Evolutionary conservation across 2,329 filamentous ascomycete species (phyloP).

Genomic region (Incumbomyces lentus): DNA sequence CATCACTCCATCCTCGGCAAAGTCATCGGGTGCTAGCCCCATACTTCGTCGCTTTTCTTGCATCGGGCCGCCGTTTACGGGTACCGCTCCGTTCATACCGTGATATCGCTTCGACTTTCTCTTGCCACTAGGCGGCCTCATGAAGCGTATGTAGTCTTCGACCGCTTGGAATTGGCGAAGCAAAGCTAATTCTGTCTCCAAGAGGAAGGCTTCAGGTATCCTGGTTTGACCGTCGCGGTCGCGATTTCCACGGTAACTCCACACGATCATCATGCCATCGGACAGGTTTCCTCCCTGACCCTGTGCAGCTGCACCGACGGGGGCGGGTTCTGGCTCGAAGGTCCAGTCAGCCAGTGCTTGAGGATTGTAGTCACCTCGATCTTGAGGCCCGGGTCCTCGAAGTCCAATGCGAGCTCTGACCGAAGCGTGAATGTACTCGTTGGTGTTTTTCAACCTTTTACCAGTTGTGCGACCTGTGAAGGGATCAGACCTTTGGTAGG

Average conservation of each 20-base stretch:
- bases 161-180: slow-evolving; percentile 15
- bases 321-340: slow-evolving; percentile 13
- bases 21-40: not conserved
- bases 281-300: slow-evolving; percentile 13
- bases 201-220: slow-evolving; percentile 19
- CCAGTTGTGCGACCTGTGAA: slow-evolving; percentile 15
- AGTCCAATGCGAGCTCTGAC: slow-evolving; percentile 20
- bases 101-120: slow-evolving; percentile 11
- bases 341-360: slow-evolving; percentile 20
- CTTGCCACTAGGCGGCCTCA: slow-evolving; percentile 13
- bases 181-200: slow-evolving; percentile 18
- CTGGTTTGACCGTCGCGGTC: slow-evolving; percentile 16
- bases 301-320: not conserved
- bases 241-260: slow-evolving; percentile 14
- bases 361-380: slow-evolving; percentile 19
- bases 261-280: slow-evolving; percentile 18
- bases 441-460: slow-evolving; percentile 21
- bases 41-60: slow-evolving; percentile 7
- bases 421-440: slow-evolving; percentile 24
- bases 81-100: not conserved
- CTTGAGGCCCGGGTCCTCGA: slow-evolving; percentile 17
- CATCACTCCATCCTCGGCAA: slow-evolving; percentile 3
- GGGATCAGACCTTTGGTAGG: slow-evolving; percentile 21
- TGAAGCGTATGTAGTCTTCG: slow-evolving; percentile 15
- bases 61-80: slow-evolving; percentile 1